Evolutionary conservation across 805 yeast species (phyloP).

Genomic region (Metschnikowia peoriensis): DNA sequence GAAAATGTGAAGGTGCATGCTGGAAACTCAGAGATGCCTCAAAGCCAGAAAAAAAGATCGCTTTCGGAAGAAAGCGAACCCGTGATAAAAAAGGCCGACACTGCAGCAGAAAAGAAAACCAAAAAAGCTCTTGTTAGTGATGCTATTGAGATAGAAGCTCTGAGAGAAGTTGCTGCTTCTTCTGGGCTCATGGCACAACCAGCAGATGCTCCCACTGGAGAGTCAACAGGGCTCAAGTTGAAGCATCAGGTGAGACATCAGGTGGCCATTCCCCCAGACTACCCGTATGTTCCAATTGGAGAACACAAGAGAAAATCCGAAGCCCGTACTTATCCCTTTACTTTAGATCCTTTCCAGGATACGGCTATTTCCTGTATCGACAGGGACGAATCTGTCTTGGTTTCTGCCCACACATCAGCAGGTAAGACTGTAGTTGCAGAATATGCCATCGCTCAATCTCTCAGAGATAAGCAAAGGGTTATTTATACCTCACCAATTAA

Average conservation of each 20-base stretch:
- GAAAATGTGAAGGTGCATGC: background rate
- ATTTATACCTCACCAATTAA: slow-evolving; percentile 95
- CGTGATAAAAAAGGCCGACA: slow-evolving; percentile 3
- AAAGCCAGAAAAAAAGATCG: slow-evolving; percentile 3
- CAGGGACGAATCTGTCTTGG: slow-evolving; percentile 89
- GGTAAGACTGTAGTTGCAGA: slow-evolving; percentile 98
- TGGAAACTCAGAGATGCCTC: background rate
- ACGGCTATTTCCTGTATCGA: slow-evolving; percentile 96
- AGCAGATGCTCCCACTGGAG: slow-evolving; percentile 26
- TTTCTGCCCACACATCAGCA: slow-evolving; percentile 96
- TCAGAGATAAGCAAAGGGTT: slow-evolving; percentile 87
- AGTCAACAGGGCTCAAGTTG: slow-evolving; percentile 49
- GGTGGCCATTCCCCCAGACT: slow-evolving; percentile 93
- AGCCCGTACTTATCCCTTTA: slow-evolving; percentile 90
- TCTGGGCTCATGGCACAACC: slow-evolving; percentile 54
- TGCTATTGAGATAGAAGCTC: slow-evolving; percentile 83
- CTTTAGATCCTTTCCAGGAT: slow-evolving; percentile 95
- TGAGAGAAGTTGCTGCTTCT: slow-evolving; percentile 83
- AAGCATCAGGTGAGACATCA: slow-evolving; percentile 96
- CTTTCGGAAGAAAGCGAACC: background rate
- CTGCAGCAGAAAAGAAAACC: slow-evolving; percentile 21
- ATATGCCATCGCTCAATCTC: slow-evolving; percentile 94
- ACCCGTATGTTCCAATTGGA: slow-evolving; percentile 82
- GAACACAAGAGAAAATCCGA: slow-evolving; percentile 75
- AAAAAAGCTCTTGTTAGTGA: slow-evolving; percentile 80